Base-by-base conservation (phyloP, 78 protist species). In the Chrysochromulina tobinii region DNA sequence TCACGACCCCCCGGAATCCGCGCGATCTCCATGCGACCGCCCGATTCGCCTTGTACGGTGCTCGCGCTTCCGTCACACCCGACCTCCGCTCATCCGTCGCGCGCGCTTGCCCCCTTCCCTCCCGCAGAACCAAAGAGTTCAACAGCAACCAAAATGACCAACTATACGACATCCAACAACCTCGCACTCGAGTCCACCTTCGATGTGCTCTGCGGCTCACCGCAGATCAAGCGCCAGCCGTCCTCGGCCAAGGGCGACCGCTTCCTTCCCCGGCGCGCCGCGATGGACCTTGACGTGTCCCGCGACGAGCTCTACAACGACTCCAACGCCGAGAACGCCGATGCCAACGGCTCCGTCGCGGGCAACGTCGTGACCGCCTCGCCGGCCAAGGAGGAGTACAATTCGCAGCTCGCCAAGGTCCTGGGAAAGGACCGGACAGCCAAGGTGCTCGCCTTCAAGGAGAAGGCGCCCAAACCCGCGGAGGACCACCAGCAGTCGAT, bases 401-500 rank as follows among this genome's bases (percentile, higher is more conserved):
- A 92, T 68, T 2, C 15, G 14, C 73, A 77, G 6, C 93, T 94
- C 51, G 86, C 88, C 5, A 23, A 8, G 20, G 17, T 89, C 25
- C 75, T 94, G 75, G 0, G 54, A 6, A 21, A 54, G 15, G 15
- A 14, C 25, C 66, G 61, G 7, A 0, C 14, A 8, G 0, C 87
- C 12, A 55, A 25, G 11, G 20, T 12, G 92, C 81, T 97, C 61
- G 94, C 96, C 69, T 92, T 96, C 27, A 91, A 90, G 89, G 66
- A 93, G 68, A 92, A 95, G 92, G 96, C 96, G 15, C 96, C 95
- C 61, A 61, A 68, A 61, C 92, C 97, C 20, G 59, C 50, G 25
- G 95, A 68, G 27, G 94, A 94, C n/a, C 54, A 90, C 89, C 53
- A 86, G 72, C 90, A 85, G 90, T 59, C 53, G 69, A 85, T 81